Base-by-base conservation (phyloP, 805 yeast species). In the Teunomyces cretensis region DNA sequence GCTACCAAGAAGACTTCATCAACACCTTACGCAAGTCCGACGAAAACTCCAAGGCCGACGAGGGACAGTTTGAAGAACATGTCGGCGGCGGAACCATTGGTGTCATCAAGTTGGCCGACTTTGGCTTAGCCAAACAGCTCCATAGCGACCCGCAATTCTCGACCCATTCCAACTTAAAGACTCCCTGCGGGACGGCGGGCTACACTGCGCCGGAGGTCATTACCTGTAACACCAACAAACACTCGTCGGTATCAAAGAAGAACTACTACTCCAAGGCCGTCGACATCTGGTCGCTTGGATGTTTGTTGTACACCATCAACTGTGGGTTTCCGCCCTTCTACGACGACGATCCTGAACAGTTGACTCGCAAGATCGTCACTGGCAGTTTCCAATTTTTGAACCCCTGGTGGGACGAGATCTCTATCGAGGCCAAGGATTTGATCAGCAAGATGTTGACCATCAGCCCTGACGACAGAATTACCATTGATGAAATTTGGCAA, bases 381-480 rank as follows among this genome's bases (percentile, higher is more conserved):
- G 95, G 94, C 30, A 83, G 86, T 45, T 87, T 77, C 62, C 78
- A 80, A n/a, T 87, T 86, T 60, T 68, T 87, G 43, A 68, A 78
- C 47, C 96, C 96, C 1, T 87, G 96, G 96, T 87, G 94, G 88
- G 94, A 86, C 64, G 95, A 87, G 60, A 84, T 87, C 30, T 75
- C 84, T 41, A 65, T 61, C 32, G 88, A 82, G 30, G 91, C 90
- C 22, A 87, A 86, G 57, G 76, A 77, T 54, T 75, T 87, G 55
- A 87, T 87, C 11, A 65, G 77, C 3, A 81, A 78, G 55, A 72
- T 87, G 62, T 69, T 87, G 50, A 83, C 84, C 22, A 85, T 84
- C 12, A 81, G 87, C 60, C 91, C 94, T 1, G 70, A 71, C 9
- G 76, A 75, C 43, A 72, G 96, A 55, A 85, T 83, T 51, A 79